Conservation (phyloP, 768 basidiomycete species). For the Panellus pusillus region DNA sequence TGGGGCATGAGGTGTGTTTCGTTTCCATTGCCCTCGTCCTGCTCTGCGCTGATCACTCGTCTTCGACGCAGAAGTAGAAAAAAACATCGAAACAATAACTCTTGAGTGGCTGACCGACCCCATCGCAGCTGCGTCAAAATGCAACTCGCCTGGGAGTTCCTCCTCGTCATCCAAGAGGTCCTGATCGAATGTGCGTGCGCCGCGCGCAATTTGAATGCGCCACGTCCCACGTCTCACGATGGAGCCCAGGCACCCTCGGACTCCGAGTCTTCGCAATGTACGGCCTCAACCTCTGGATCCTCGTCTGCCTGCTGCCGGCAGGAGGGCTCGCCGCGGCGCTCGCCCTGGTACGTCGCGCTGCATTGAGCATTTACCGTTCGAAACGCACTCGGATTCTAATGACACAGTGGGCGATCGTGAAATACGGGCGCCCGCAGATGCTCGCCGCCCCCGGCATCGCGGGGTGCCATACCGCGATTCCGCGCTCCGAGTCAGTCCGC, state of each 20-base stretch:
- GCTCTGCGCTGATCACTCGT: neutral
- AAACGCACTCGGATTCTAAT: too few species aligned
- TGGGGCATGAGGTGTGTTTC: conserved; percentile 2
- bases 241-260: neutral
- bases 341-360: conserved; percentile 5
- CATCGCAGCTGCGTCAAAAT: conserved; percentile 4
- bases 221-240: too few species aligned
- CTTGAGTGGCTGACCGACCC: too few species aligned
- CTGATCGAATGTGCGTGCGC: conserved; percentile 10
- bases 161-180: conserved; percentile 11
- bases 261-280: conserved; percentile 14
- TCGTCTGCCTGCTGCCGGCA: neutral
- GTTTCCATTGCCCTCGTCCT: neutral
- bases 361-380: too few species aligned
- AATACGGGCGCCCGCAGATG: conserved; percentile 5
- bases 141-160: neutral
- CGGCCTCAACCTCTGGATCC: conserved; percentile 10
- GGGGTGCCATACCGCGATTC: conserved; percentile 11
- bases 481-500: neutral
- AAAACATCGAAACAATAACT: too few species aligned
- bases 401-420: conserved; percentile 9
- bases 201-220: too few species aligned
- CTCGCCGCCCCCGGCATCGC: conserved; percentile 5
- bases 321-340: conserved; percentile 4
- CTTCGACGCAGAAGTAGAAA: neutral